A percentile compares a stretch with the other conserved stretches of the same genome.
Evolutionary conservation across 2,329 filamentous ascomycete species (phyloP).

Genomic region (Sporothrix globosa): DNA sequence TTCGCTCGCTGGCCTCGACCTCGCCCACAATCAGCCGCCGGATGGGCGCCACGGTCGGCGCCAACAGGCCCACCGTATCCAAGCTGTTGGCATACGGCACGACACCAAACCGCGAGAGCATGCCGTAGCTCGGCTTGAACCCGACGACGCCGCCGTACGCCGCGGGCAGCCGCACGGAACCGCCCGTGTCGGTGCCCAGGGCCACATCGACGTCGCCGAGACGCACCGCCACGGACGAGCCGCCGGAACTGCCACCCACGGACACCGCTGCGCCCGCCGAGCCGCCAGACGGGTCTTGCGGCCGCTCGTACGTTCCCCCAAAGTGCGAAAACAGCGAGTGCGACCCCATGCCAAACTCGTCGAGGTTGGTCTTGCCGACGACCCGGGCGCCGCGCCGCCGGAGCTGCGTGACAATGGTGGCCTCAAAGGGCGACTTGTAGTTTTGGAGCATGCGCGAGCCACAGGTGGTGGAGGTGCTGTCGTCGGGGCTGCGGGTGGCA

Average conservation of each 20-base stretch:
- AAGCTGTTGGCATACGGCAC: conserved; percentile 91
- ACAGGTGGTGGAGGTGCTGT: conserved; percentile 71
- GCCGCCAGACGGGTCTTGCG: neutral
- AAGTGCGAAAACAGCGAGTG: conserved; percentile 42
- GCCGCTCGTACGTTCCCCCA: conserved; percentile 37
- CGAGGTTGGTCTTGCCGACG: conserved; percentile 83
- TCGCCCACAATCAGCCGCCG: conserved; percentile 56
- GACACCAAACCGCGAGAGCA: conserved; percentile 82
- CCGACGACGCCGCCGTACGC: conserved; percentile 83
- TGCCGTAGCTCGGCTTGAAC: conserved; percentile 90
- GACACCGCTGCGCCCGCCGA: conserved; percentile 52
- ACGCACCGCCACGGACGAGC: conserved; percentile 83
- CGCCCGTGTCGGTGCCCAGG: conserved; percentile 91
- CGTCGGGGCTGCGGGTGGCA: conserved; percentile 56
- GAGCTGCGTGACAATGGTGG: conserved; percentile 74
- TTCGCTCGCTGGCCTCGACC: neutral
- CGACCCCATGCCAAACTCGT: conserved; percentile 59
- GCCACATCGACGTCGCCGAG: conserved; percentile 63
- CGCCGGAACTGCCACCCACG: conserved; percentile 88
- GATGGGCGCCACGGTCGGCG: conserved; percentile 56
- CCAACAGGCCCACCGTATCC: conserved; percentile 83
- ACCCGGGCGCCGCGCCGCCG: conserved; percentile 63
- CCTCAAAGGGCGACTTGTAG: conserved; percentile 76
- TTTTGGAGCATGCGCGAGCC: conserved; percentile 71
- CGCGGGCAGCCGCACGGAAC: conserved; percentile 83